Evolutionary conservation across 2,329 filamentous ascomycete genomes (phyloP), one percentile per base, ranked within the genome.

Genomic region (Epichloe elymi): DNA sequence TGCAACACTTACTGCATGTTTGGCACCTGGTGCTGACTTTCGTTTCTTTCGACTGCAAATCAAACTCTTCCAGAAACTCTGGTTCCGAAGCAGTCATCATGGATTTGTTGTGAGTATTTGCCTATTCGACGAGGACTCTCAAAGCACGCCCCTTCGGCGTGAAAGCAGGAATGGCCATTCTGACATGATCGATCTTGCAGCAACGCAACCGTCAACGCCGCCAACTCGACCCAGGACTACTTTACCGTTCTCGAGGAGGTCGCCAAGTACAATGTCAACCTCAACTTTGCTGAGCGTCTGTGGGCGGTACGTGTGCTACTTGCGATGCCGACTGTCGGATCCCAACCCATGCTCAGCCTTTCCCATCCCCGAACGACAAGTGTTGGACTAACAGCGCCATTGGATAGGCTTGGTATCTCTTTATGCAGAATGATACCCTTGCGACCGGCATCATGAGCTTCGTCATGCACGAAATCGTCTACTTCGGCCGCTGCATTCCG

Each of bases 361-460:
- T 17, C 30, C 15, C 43, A 19, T 19, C 14, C 23, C 12, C 20
- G 17, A 20, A 2, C 14, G 30, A 45, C 14, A 43, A 20, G n/a
- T 19, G 17, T 20, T 43, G 33, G 12, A 38, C 45, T 52, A 38
- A 55, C 49, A 39, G 20, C 41, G 36, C 15, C 10, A 15, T n/a
- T 30, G 35, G 19, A 17, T 46, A 82, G 70, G 83, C 89, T 40
- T 97, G 89, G 91, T 98, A 98, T 68, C 80, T 91, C 15, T 98
- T 83, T 78, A 95, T 97, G 85, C 88, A 95, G 68, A 98, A 98
- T 68, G 93, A 98, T 71, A 84, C 86, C 50, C 82, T 98, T 55
- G 93, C 93, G 53, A 98, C 93, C 3, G 93, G 93, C 54, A 93
- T 98, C 73, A 85, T 97, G 86, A 95, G 89, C 62, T 98, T 98